phyloP scores from a whole-genome alignment of 108 stramenopile species.

The Ochromonas danica region DNA sequence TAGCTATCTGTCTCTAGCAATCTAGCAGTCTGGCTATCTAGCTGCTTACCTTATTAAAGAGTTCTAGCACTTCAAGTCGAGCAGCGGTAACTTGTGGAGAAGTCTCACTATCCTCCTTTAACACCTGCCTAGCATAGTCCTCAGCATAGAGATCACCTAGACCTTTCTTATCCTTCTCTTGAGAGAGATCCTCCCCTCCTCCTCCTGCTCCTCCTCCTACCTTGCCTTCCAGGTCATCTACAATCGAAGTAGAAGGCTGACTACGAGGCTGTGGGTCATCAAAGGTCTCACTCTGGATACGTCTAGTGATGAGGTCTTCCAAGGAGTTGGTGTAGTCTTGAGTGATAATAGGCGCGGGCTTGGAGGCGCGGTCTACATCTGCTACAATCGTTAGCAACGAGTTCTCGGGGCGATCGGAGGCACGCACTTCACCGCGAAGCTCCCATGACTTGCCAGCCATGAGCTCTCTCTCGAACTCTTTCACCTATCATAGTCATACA shows the following conservation, averaged over 20 bases:
- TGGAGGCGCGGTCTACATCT: conserved; percentile 84
- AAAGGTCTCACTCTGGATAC: conserved; percentile 87
- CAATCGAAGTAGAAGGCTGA: conserved; percentile 1
- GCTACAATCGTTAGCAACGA: conserved; percentile 88
- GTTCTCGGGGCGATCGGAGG: conserved; percentile 73
- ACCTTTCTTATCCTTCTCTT: conserved; percentile 92
- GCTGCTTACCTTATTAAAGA: conserved; percentile 60
- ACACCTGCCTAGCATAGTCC: conserved; percentile 82
- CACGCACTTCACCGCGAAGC: conserved; percentile 81
- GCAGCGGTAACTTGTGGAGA: conserved; percentile 75
- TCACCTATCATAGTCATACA: too few relatives aligned
- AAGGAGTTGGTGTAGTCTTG: conserved; percentile 75
- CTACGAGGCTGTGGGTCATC: conserved; percentile 64
- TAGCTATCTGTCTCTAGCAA: too few relatives aligned
- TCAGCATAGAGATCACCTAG: conserved; percentile 92
- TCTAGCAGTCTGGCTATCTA: too few relatives aligned
- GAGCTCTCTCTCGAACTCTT: conserved; percentile 80
- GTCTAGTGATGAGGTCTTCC: conserved; percentile 83
- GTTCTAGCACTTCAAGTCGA: conserved; percentile 59
- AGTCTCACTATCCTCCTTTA: conserved; percentile 73
- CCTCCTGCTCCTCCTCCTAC: conserved; percentile 52
- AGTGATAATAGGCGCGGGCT: conserved; percentile 76
- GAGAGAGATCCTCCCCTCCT: conserved; percentile 87
- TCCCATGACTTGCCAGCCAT: conserved; percentile 93
- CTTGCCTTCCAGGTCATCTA: too few relatives aligned